Base-by-base conservation (phyloP, 2,329 filamentous ascomycete species). In the Chrysosporium keratinophilum region DNA sequence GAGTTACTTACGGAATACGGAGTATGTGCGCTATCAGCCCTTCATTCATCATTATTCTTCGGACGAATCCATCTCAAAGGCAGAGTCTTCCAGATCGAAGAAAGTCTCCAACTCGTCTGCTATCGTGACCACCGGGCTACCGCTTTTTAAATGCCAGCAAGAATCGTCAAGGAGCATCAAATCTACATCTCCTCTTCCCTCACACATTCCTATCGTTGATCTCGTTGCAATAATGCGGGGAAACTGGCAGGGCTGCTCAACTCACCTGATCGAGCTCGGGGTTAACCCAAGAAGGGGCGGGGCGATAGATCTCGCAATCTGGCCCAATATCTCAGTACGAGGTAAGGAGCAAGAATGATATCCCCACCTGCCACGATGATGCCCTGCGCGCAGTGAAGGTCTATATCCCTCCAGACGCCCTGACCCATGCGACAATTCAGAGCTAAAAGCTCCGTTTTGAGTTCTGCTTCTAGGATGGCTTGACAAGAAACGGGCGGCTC, bases 341-440 rank as follows among this genome's bases (percentile, higher is more conserved):
- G 43, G 0, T 60, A 67, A 15, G 76, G 68, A 0, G 70, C 57
- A 0, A 69, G 64, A 12, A 71, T 61, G 35, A 69, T 28, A 28
- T 28, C 71, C 15, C 68, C 68, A 52, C 70, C 67, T 3, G 72
- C 52, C 2, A 70, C 70, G 35, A 78, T 73, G 35, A 78, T 65
- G 1, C 70, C 76, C 50, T 78, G 76, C 0, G 69, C 66, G n/a
- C n/a, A 3, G 71, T 70, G 57, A 78, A 76, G 0, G 74, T 76
- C 76, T 75, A 78, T 1, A 73, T 76, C 65, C 72, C 78, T 2
- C 76, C 76, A 5, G 63, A 66, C 2, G 61, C 61, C 0, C 68
- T 68, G 45, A 75, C 65, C 76, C 76, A 78, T 1, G 69, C 65
- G 0, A 73, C 67, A 58, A 78, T 77, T 60, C 78, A 78, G 62